phyloP scores from a whole-genome alignment of 306 rosid species.

The Prunus campanulata region DNA sequence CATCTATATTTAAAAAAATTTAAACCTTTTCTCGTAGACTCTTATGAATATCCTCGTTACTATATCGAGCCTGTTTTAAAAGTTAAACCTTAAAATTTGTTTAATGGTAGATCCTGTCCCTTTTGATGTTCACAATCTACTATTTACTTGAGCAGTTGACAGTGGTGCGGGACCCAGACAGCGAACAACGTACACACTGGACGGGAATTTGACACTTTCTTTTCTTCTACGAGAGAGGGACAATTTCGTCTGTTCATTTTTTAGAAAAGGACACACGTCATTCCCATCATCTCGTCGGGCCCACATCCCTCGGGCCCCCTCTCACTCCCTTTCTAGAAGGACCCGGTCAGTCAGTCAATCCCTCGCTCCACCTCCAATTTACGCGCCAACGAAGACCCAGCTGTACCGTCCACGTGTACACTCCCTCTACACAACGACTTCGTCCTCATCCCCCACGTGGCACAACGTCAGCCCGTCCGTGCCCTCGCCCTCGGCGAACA shows the following conservation, averaged over 20 bases:
- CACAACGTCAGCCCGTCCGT: background rate
- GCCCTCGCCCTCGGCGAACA: background rate
- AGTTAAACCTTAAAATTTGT: background rate
- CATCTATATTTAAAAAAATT: too few species aligned
- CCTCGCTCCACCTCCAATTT: background rate
- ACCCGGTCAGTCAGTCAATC: conserved; percentile 19
- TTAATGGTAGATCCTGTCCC: background rate
- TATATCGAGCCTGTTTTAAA: too few species aligned
- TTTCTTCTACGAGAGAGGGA: background rate
- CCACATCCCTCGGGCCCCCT: background rate
- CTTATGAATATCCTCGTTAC: too few species aligned
- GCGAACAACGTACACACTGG: background rate
- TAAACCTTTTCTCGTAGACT: too few species aligned
- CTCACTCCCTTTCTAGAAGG: conserved; percentile 31
- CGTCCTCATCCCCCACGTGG: conserved; percentile 15
- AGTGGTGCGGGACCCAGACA: background rate
- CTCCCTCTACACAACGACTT: background rate
- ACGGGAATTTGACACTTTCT: background rate
- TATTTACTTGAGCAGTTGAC: background rate
- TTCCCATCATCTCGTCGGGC: background rate
- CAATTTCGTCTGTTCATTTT: conserved; percentile 13
- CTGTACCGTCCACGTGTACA: conserved; percentile 19
- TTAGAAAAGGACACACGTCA: background rate
- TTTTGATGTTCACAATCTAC: background rate
- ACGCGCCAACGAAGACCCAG: conserved; percentile 52